Evolutionary conservation across 2,329 filamentous ascomycete genomes (phyloP), one percentile per base, ranked within the genome.

Genomic region (Colletotrichum eleusines): DNA sequence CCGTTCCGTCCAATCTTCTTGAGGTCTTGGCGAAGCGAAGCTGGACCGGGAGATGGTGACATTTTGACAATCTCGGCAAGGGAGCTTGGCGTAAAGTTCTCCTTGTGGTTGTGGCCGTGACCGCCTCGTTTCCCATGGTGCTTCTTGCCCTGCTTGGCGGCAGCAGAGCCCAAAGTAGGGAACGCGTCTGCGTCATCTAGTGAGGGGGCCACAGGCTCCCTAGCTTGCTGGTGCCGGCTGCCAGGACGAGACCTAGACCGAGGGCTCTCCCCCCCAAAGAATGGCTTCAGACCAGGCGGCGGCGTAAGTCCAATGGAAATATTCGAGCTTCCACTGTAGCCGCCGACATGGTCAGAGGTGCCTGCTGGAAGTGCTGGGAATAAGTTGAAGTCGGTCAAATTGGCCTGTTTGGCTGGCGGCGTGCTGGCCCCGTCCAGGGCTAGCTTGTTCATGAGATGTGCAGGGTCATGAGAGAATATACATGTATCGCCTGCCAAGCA

Each of bases 161-260:
- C 88, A 61, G 89, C 92, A 44, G 94, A 93, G 7, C 94, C 94
- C 3, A 99, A 87, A 11, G 92, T 93, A 9, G 96, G 96, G 76
- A 99, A 99, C 0, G 95, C 96, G 77, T 99, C 96, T 26, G 94
- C 95, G 77, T 99, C 96, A 78, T 98, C 95, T 31, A 97, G 91
- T 26, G 93, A 90, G 38, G 92, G 92, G 18, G 93, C 92, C 35
- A 89, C 89, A 18, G 86, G 73, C n/a, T 90, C 88, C 74, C 85
- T 87, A 26, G 79, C 80, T 76, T 85, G 84, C 86, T 93, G 92
- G 76, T 94, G 93, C 44, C 95, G 91, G 79, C 95, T 98, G 72
- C 90, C 90, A 20, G 94, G 94, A 63, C 95, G 90, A 33, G 96
- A 98, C 72, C 92, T 90, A 31, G 93, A 88, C 33, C 91, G 91